These are phyloP conservation scores for Cenchrus americanus DNA, from an alignment of 176 grass and related monocot species.

Conservation along the genomic window DNA sequence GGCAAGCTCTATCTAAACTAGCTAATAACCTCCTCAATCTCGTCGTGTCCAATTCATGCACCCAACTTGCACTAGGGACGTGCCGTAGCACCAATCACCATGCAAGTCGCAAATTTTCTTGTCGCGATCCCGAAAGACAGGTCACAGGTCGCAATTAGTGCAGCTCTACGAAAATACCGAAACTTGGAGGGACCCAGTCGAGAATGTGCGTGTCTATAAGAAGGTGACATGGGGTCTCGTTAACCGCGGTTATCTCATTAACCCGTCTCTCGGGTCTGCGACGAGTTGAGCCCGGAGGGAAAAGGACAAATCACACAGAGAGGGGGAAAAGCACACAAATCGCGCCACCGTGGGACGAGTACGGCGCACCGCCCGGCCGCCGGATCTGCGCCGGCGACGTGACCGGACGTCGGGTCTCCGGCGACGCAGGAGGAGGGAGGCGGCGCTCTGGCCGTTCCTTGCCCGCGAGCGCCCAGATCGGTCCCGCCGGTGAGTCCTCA, in stretches of 20 bases:
- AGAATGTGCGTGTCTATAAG: conserved; percentile 46
- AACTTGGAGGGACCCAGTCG: neutral
- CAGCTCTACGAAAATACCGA: fast-evolving
- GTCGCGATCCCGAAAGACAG: conserved; percentile 32
- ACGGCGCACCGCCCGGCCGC: conserved; percentile 46
- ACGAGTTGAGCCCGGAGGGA: conserved; percentile 43
- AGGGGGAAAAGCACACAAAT: neutral
- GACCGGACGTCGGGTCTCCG: conserved; percentile 12
- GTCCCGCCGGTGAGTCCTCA: conserved; percentile 46
- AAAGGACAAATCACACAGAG: neutral
- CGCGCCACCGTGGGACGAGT: conserved; percentile 45
- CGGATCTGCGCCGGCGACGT: conserved; percentile 40
- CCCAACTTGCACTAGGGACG: neutral
- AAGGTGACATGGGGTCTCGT: neutral
- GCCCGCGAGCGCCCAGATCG: conserved; percentile 42
- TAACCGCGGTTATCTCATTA: conserved; percentile 70
- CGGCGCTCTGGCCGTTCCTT: conserved; percentile 28
- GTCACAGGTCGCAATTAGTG: neutral
- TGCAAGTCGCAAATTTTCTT: conserved; percentile 7
- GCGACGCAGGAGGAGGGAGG: conserved; percentile 36
- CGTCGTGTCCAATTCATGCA: neutral
- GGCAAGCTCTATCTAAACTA: neutral
- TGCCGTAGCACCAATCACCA: no score
- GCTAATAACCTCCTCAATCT: neutral
- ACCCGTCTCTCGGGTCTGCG: conserved; percentile 53